phyloP scores from a whole-genome alignment of 495 filamentous ascomycete genomes.

The Penicillium roqueforti region DNA sequence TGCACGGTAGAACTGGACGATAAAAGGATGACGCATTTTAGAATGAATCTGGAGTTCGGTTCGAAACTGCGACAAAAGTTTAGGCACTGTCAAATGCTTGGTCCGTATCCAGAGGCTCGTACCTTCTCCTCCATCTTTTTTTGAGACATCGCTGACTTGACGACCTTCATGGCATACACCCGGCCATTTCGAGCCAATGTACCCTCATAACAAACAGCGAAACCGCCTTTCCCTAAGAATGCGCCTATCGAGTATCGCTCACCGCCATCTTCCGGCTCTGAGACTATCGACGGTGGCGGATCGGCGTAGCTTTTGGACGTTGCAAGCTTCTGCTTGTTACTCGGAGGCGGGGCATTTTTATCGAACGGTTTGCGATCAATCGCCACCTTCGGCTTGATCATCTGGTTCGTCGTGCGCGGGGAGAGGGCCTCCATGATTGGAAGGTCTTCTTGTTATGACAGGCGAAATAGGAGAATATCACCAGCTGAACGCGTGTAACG shows the following conservation, averaged over 20 bases:
- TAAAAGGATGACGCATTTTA: conserved; percentile 90
- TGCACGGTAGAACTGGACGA: conserved; percentile 90
- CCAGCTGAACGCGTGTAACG: conserved; percentile 12
- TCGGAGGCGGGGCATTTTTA: conserved; percentile 49
- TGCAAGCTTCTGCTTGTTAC: conserved; percentile 36
- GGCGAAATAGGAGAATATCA: conserved; percentile 9
- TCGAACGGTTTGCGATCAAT: conserved; percentile 51
- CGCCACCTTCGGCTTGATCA: conserved; percentile 40
- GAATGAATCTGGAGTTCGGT: conserved; percentile 97
- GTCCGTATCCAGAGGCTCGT: neutral
- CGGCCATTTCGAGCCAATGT: conserved; percentile 59
- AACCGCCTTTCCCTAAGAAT: conserved; percentile 87
- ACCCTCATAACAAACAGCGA: conserved; percentile 86
- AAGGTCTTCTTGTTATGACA: conserved; percentile 1
- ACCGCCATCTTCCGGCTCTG: conserved; percentile 69
- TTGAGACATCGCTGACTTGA: conserved; percentile 78
- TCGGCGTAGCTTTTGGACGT: conserved; percentile 60
- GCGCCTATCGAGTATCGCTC: conserved; percentile 79
- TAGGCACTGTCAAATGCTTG: conserved; percentile 19
- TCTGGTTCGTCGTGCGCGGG: conserved; percentile 63
- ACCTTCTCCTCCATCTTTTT: conserved; percentile 91
- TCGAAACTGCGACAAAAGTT: conserved; percentile 66
- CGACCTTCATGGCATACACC: conserved; percentile 82
- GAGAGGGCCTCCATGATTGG: conserved; percentile 65
- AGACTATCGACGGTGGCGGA: conserved; percentile 70